Base-by-base conservation (phyloP, 345 rosid species). In the Murraya paniculata region DNA sequence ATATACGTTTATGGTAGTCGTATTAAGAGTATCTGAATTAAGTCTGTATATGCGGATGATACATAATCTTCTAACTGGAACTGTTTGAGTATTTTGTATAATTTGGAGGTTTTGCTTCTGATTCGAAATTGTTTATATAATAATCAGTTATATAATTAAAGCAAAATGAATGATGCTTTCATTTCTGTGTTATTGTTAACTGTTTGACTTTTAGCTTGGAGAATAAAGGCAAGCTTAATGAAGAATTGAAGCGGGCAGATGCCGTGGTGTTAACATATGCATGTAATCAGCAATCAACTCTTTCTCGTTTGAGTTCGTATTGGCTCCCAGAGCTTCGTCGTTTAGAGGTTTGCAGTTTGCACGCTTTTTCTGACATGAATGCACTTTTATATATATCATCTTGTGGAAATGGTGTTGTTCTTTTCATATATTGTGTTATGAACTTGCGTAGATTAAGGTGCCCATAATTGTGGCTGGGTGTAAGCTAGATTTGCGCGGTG, bases 381-480 rank as follows among this genome's bases (percentile, higher is more conserved):
- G 2, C 33, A 3, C 13, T 0, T 24, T 10, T 25, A 11, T 64
- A 41, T 58, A 35, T 7, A 1, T 61, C 28, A 65, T 22, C 19
- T 21, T 16, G 45, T 19, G 66, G 13, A 48, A 57, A 59, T 77
- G 70, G 19, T 25, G 35, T 50, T 65, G 5, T 53, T 57, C 11
- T 64, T 68, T 65, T 73, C 19, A 50, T 68, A 25, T 22, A 4
- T 55, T 69, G 6, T 68, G 53, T 9, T 58, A 27, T 45, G 27
- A 24, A 35, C 68, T 50, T 73, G 64, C 48, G n/a, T 71, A 93
- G 96, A 74, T 91, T 78, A 91, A 88, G 85, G 94, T 79, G 28
- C 96, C 98, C 16, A 87, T 93, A 16, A 88, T 93, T 82, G 90
- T 90, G 80, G 98, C 87, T 64, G 98, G 98, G n/a, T 93, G 98